Conservation (phyloP, 257 asterid species). For the Penstemon eatonii region DNA sequence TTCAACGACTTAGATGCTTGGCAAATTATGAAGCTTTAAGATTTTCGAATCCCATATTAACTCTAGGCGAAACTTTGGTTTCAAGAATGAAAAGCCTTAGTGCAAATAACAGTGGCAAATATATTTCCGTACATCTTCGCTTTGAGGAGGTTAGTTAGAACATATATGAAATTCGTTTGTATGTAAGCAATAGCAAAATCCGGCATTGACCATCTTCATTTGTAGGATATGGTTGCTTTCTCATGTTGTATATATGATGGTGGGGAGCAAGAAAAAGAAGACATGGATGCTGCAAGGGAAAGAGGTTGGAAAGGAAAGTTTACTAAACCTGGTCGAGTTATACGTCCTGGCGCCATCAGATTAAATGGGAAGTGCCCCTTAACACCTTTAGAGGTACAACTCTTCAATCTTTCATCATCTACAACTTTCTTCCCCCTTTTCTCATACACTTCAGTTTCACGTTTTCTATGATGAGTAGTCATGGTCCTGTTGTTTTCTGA, state of each 20-base stretch:
- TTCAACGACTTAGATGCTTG: conserved; percentile 88
- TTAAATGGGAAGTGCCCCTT: conserved; percentile 92
- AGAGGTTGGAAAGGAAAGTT: conserved; percentile 98
- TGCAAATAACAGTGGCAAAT: conserved; percentile 83
- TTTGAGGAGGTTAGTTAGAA: conserved; percentile 89
- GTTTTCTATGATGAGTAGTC: neutral
- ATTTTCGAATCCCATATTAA: conserved; percentile 70
- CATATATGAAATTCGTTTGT: conserved; percentile 18
- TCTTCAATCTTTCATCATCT: neutral
- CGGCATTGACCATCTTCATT: conserved; percentile 30
- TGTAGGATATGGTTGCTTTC: conserved; percentile 99
- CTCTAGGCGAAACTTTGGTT: conserved; percentile 71
- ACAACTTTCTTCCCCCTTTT: neutral
- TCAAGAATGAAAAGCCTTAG: conserved; percentile 85
- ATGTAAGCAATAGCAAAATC: conserved; percentile 15
- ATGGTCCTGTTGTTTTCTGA: neutral
- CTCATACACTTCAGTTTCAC: conserved; percentile 9
- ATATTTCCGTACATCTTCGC: conserved; percentile 97
- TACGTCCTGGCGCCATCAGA: conserved; percentile 86
- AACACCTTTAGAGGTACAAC: conserved; percentile 88
- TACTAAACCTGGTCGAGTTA: conserved; percentile 86
- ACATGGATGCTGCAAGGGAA: conserved; percentile 99
- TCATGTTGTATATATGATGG: conserved; percentile 98
- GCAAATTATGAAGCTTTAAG: conserved; percentile 90
- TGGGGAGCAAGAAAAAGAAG: conserved; percentile 71